Conservation (phyloP, 345 rosid genomes). For the Eucalyptus tenuipes region DNA sequence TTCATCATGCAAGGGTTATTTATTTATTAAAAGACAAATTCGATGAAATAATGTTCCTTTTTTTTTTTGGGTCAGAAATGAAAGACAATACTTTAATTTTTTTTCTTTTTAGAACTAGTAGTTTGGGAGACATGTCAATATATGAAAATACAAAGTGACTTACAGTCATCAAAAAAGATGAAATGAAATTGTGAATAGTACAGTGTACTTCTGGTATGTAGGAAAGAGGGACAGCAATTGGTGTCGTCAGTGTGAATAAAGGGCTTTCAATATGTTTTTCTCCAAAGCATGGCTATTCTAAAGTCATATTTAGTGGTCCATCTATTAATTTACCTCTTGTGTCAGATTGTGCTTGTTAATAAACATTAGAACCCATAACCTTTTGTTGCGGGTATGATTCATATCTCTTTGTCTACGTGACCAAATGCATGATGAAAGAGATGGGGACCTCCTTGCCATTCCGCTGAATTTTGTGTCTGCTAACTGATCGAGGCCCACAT, state of each 20-base stretch:
- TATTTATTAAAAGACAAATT: neutral
- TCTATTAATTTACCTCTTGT: neutral
- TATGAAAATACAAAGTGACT: neutral
- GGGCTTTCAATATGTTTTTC: neutral
- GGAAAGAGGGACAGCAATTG: neutral
- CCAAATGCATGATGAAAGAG: neutral
- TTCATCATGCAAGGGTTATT: neutral
- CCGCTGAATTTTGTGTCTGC: neutral
- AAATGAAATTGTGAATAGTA: neutral
- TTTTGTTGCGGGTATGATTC: neutral
- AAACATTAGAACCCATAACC: neutral
- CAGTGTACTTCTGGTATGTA: neutral
- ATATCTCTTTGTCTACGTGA: neutral
- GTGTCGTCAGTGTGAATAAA: neutral
- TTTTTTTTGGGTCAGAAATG: neutral
- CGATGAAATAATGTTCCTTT: neutral
- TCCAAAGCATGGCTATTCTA: neutral
- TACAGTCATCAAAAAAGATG: neutral
- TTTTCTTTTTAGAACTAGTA: neutral
- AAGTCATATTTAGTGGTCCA: neutral
- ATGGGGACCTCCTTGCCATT: neutral
- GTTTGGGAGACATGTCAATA: neutral
- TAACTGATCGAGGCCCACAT: neutral
- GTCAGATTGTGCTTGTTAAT: neutral
- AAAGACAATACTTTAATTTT: neutral